Conservation (phyloP, 805 yeast genomes). For the Kodamaea neixiangensis region DNA sequence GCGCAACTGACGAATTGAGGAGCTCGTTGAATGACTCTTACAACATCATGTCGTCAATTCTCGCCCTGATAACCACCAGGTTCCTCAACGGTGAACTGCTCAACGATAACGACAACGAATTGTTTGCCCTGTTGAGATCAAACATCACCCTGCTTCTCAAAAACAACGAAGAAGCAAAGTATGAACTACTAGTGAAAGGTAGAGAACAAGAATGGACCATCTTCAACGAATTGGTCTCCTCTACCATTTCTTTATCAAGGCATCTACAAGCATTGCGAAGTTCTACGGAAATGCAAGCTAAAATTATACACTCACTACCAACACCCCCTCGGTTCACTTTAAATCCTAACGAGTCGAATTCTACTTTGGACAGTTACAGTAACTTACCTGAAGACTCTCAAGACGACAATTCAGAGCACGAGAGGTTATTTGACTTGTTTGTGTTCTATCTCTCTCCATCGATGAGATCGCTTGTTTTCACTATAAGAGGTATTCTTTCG, state of each 20-base stretch:
- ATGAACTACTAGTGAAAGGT: constrained; percentile 58
- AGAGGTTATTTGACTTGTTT: constrained; percentile 58
- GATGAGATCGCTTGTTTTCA: constrained; percentile 62
- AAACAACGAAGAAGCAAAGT: constrained; percentile 58
- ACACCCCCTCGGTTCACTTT: constrained; percentile 21
- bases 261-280: constrained; percentile 68
- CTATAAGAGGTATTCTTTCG: constrained; percentile 60
- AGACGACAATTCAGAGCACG: neutral
- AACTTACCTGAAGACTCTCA: neutral
- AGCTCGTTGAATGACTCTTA: constrained; percentile 51
- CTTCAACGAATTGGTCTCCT: constrained; percentile 48
- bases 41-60: constrained; percentile 50
- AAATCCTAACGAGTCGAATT: constrained; percentile 23
- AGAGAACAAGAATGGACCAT: constrained; percentile 52
- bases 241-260: constrained; percentile 52
- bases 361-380: constrained; percentile 26
- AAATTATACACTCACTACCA: constrained; percentile 23
- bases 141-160: constrained; percentile 41
- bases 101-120: constrained; percentile 38
- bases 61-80: constrained; percentile 47
- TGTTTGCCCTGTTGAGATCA: constrained; percentile 40
- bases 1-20: constrained; percentile 52
- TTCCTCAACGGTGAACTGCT: constrained; percentile 52
- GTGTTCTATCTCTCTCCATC: constrained; percentile 73
- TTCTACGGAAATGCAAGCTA: constrained; percentile 69